Base-by-base conservation (phyloP, 345 rosid genomes). In the Dipteronia dyeriana region DNA sequence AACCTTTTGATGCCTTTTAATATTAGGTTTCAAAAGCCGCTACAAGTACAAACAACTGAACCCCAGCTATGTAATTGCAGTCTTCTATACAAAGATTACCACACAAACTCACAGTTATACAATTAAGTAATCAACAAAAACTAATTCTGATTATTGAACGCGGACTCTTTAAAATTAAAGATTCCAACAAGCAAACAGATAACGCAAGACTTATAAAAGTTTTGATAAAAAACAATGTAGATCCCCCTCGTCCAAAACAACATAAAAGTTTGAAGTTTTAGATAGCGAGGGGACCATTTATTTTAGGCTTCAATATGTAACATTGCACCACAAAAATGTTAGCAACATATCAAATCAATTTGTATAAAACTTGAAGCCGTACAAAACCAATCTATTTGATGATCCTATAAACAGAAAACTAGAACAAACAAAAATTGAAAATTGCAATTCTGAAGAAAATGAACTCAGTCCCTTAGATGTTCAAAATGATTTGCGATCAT, bases 401-500 rank as follows among this genome's bases (percentile, higher is more conserved):
- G 16, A 49, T 2, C 38, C 4, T 34, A 34, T 34, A 34, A 34
- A 29, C 31, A 29, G 31, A 29, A 29, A 29, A 34, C 38, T 34
- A 4, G 1, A 49, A 49, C 11, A 19, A 73, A 66, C 64, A 51
- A 49, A 23, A 57, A 8, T 45, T 19, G 29, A 23, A 64, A 54
- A 61, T 68, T 41, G 38, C 4, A 31, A 4, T 34, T 34, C 4
- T 34, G 2, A 0, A 0, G 17, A 6, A 75, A n/a, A 69, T 6
- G 83, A 89, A 85, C 94, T 88, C 95, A 90, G 97, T 87, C 95
- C 97, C 97, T 94, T 94, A 92, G 97, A 94, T 92, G 97, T 94
- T 92, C 93, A 67, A 76, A 78, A 85, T 59, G 77, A 66, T 51
- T 78, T 83, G 98, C 94, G 95, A 91, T 92, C 97, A 94, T 89